A percentile compares a stretch with the other conserved stretches of the same genome.
phyloP scores from a whole-genome alignment of 257 asterid genomes.

The Ligustrum vulgare region DNA sequence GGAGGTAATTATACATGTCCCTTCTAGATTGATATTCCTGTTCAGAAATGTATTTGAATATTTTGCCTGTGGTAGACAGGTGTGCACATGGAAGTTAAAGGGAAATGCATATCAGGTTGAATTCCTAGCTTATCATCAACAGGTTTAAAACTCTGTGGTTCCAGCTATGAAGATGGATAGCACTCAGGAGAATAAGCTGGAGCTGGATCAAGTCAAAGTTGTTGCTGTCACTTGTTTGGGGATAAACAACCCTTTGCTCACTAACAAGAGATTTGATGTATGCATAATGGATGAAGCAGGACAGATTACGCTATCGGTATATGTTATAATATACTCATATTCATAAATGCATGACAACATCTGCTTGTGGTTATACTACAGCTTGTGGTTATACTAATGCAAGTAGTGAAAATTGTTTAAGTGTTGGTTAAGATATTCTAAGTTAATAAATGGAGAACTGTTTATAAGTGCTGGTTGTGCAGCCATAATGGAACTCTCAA shows the following conservation, averaged over 20 bases:
- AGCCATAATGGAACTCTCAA: constrained; percentile 87
- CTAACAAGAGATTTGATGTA: constrained; percentile 78
- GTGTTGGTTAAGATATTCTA: not conserved
- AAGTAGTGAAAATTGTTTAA: not conserved
- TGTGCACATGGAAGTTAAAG: constrained; percentile 78
- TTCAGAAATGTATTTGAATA: not conserved
- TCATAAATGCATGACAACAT: not conserved
- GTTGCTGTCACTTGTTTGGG: constrained; percentile 98
- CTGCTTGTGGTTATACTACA: constrained; percentile 22
- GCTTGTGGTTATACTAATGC: constrained; percentile 13
- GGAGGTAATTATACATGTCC: constrained; percentile 58
- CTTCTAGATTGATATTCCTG: not conserved
- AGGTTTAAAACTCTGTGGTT: constrained; percentile 33
- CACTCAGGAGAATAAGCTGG: constrained; percentile 59
- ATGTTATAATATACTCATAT: constrained; percentile 12
- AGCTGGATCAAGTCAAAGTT: constrained; percentile 68
- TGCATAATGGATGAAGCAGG: constrained; percentile 99
- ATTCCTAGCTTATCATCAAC: constrained; percentile 15
- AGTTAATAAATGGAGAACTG: not conserved
- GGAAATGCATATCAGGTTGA: constrained; percentile 77
- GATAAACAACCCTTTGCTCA: constrained; percentile 79
- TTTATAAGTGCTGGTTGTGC: constrained; percentile 70
- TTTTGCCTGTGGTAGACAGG: constrained; percentile 30
- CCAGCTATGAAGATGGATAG: constrained; percentile 60
- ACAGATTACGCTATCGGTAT: constrained; percentile 91